Evolutionary conservation across 352 stramenopile species (phyloP).

Genomic region (Phytophthora syringae): DNA sequence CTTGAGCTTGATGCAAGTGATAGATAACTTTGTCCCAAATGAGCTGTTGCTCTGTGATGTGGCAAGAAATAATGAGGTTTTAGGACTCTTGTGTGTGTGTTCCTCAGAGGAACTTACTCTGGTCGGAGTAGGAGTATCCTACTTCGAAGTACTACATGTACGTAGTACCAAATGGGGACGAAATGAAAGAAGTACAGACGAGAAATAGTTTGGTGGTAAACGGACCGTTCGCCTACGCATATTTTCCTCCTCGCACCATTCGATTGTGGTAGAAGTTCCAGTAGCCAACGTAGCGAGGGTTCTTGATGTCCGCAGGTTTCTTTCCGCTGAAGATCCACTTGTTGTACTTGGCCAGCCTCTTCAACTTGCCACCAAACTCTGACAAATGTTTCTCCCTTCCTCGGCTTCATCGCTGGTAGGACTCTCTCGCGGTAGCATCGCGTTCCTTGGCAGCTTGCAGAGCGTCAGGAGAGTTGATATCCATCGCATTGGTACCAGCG

Average conservation of each 20-base stretch:
- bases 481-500: neutral
- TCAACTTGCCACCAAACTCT: conserved; percentile 1
- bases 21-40: too few relatives aligned
- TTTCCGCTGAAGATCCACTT: conserved; percentile 10
- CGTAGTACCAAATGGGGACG: too few relatives aligned
- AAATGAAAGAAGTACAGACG: too few relatives aligned
- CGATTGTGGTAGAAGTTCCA: conserved; percentile 17
- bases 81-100: too few relatives aligned
- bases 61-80: too few relatives aligned
- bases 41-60: too few relatives aligned
- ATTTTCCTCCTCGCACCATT: conserved; percentile 4
- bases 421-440: neutral
- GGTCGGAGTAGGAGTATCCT: too few relatives aligned
- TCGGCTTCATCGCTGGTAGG: neutral
- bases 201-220: neutral
- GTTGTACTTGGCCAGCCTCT: conserved; percentile 19
- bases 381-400: neutral
- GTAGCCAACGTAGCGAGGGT: conserved; percentile 13
- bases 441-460: neutral
- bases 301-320: conserved; percentile 4
- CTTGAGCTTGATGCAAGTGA: too few relatives aligned
- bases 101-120: too few relatives aligned
- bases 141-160: too few relatives aligned
- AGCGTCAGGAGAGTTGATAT: neutral
- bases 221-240: neutral